Evolutionary conservation across 768 basidiomycete genomes (phyloP), one percentile per base, ranked within the genome.

Genomic region (Amanita polypyramis): DNA sequence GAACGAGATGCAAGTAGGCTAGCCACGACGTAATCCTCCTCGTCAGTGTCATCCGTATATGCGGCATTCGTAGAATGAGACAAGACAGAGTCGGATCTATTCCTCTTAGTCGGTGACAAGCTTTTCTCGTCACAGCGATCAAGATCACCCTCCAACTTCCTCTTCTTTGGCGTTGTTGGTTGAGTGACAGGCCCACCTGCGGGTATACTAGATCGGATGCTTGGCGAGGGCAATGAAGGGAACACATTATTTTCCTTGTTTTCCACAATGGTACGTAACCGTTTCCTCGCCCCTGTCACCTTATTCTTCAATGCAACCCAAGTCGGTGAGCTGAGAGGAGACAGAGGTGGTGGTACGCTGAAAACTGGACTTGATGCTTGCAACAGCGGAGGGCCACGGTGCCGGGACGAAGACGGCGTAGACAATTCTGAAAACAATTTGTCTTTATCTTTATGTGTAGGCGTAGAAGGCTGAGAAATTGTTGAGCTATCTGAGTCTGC

Each of bases 221-320:
- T 17, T 23, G n/a, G 25, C 4, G 17, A 15, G 4, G 36, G 40
- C 21, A 23, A 41, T 14, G 55, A 55, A 4, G 61, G 52, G 29
- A 76, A 79, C 0, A 73, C 73, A 27, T 61, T 50, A 55, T 86
- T 86, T 58, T 87, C 84, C 62, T 86, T 85, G 5, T 55, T 54
- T 12, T 57, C 60, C 6, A 33, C 38, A 23, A 39, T 19, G 39
- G 41, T 43, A 5, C 40, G 47, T 29, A 23, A 33, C 4, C 47
- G 23, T 29, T 49, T 49, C 45, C 45, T 37, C 6, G 45, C 37
- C 3, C 34, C 37, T 2, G 36, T 12, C 23, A 20, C 10, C 25
- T 37, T 30, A 15, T 47, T 47, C 9, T 23, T 37, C 15, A 36
- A 12, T 25, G 37, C 45, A 32, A 39, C 12, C 45, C 45, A 38